These are phyloP conservation scores for Boletus reticuloceps DNA, from an alignment of 768 basidiomycete species.

Conservation along the genomic window DNA sequence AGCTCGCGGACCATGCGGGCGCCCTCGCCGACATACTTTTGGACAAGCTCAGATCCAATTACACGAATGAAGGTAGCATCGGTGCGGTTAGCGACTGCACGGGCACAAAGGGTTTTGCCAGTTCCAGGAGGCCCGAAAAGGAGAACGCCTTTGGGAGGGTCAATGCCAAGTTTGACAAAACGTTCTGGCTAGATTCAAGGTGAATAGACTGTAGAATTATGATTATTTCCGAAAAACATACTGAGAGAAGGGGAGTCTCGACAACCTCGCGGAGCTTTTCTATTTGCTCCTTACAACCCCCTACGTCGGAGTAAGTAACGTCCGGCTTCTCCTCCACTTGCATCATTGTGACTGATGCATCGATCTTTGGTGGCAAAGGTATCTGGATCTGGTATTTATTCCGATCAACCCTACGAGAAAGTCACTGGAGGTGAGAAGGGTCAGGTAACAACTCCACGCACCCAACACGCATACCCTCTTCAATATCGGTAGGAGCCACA, in stretches of 20 bases:
- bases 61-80: conserved; percentile 99
- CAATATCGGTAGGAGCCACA: conserved; percentile 96
- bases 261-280: conserved; percentile 99
- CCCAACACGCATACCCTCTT: conserved; percentile 99
- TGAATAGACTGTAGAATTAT: conserved; percentile 12
- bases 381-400: conserved; percentile 99
- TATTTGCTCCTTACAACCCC: conserved; percentile 99
- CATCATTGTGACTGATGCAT: conserved; percentile 99
- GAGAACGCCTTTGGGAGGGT: conserved; percentile 97
- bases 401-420: conserved; percentile 72
- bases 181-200: conserved; percentile 81
- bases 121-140: conserved; percentile 95
- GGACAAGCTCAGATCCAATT: conserved; percentile 98
- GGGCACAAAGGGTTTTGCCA: conserved; percentile 98
- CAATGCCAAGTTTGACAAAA: conserved; percentile 97
- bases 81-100: conserved; percentile 97
- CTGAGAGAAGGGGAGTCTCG: conserved; percentile 91
- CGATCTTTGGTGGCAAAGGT: conserved; percentile 96
- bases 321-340: conserved; percentile 99
- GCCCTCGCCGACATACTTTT: conserved; percentile 99
- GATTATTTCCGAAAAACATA: conserved; percentile 37
- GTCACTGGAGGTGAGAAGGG: background rate
- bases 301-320: conserved; percentile 96
- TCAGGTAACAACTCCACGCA: conserved; percentile 38
- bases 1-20: conserved; percentile 98